phyloP scores from a whole-genome alignment of 2,329 filamentous ascomycete species.

The Dothistroma septosporum region DNA sequence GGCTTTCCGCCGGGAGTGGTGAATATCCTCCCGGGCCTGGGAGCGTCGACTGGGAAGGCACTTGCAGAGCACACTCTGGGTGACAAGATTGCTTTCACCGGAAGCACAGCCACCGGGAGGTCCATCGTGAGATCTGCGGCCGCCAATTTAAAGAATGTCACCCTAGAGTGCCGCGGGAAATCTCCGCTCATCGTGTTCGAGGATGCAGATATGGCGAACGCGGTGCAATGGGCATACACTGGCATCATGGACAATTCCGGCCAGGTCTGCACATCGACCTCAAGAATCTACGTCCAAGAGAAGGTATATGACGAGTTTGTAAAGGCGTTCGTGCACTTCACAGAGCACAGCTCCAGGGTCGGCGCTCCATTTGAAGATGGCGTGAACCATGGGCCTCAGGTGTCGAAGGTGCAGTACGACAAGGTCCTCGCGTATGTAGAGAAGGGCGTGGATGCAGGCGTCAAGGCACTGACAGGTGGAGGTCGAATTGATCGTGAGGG shows the following conservation, averaged over 20 bases:
- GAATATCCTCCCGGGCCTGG: slow-evolving; percentile 38
- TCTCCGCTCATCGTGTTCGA: slow-evolving; percentile 56
- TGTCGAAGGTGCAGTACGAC: background rate
- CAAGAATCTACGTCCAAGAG: slow-evolving; percentile 55
- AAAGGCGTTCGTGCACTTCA: background rate
- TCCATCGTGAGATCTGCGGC: slow-evolving; percentile 53
- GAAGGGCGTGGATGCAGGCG: background rate
- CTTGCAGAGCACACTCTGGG: slow-evolving; percentile 56
- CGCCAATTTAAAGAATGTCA: slow-evolving; percentile 54
- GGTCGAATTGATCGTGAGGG: background rate
- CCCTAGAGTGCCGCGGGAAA: slow-evolving; percentile 59
- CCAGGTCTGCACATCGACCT: slow-evolving; percentile 53
- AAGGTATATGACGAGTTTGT: slow-evolving; percentile 42
- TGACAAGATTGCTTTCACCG: slow-evolving; percentile 60
- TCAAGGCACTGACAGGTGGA: background rate
- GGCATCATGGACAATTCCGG: slow-evolving; percentile 50
- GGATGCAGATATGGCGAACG: slow-evolving; percentile 50
- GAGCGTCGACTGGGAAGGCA: too few species aligned
- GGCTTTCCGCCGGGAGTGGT: slow-evolving; percentile 45
- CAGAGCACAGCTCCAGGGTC: background rate
- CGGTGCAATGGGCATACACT: slow-evolving; percentile 33
- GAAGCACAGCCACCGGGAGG: slow-evolving; percentile 56
- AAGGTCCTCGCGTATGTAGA: background rate
- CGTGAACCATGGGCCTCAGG: background rate
- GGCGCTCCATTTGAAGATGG: background rate